These are phyloP conservation scores for Spathaspora arborariae DNA, from an alignment of 805 yeast species.

Conservation along the genomic window DNA sequence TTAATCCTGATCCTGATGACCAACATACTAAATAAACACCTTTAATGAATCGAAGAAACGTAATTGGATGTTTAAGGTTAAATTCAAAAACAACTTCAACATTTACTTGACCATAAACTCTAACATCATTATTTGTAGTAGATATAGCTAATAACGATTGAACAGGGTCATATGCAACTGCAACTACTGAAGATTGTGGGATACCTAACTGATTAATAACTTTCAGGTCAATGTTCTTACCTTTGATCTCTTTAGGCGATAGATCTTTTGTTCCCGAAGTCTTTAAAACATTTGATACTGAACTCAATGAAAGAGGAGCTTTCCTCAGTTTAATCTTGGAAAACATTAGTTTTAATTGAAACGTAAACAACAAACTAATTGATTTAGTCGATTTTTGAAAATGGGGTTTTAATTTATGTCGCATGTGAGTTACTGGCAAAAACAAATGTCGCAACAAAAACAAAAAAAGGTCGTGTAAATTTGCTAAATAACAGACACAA, in stretches of 20 bases:
- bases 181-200: conserved; percentile 56
- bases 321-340: conserved; percentile 36
- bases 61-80: conserved; percentile 47
- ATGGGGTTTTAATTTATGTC: no score
- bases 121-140: conserved; percentile 64
- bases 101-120: conserved; percentile 79
- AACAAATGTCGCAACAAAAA: not conserved
- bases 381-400: not conserved
- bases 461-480: not conserved
- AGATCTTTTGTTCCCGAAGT: conserved; percentile 24
- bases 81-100: conserved; percentile 67
- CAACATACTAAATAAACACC: conserved; percentile 79
- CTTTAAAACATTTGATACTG: conserved; percentile 40
- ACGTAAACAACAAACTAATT: not conserved
- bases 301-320: conserved; percentile 38
- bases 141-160: conserved; percentile 83
- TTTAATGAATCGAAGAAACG: conserved; percentile 61
- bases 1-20: conserved; percentile 54
- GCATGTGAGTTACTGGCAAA: no score
- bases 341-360: conserved; percentile 21
- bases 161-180: conserved; percentile 79
- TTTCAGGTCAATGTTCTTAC: conserved; percentile 26
- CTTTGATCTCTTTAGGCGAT: conserved; percentile 29
- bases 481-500: not conserved
- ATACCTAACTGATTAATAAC: conserved; percentile 33